Base-by-base conservation (phyloP, 1,284 basidiomycete genomes). In the Porogramme epimiltina region DNA sequence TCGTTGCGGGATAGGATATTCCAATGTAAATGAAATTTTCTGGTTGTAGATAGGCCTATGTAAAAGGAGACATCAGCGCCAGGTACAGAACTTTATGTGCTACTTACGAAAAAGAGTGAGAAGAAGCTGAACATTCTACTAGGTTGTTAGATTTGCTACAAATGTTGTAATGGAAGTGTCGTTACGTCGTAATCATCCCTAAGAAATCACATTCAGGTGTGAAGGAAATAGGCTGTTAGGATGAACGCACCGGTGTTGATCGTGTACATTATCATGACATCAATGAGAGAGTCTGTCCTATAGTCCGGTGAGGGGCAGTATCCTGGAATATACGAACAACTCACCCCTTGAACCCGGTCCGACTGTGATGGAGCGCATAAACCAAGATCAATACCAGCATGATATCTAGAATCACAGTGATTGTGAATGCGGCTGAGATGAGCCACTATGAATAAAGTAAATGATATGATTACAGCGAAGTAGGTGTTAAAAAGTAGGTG, bases 311-410 rank as follows among this genome's bases (percentile, higher is more conserved):
- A n/a, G n/a, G n/a, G n/a, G n/a, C 5, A 45, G 43, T 31, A 5
- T 28, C 13, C 22, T 47, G 9, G 5, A 15, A 20, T 9, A 19
- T 13, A 31, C 13, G 2, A 24, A 18, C 22, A 4, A 3, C 18
- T 19, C 25, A 31, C 45, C 45, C 39, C 45, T 28, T 39, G 37
- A 47, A 47, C 18, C 45, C 45, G 2, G 45, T 47, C 1, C 45
- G 45, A 31, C 45, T 47, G 18, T 31, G 22, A 19, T 39, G 45
- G 10, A 47, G 37, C 8, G 37, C 39, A 16, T 39, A 31, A 4
- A 47, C 26, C 23, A 47, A 16, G 4, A 36, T 39, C 24, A 36
- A n/a, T 3, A 37, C 39, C 25, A 47, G 9, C 8, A 47, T 47
- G 6, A 47, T 19, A 19, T 47, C 45, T 9, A 24, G 25, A 5